Evolutionary conservation across 768 basidiomycete genomes (phyloP).

Genomic region (Boletellus emodensis): DNA sequence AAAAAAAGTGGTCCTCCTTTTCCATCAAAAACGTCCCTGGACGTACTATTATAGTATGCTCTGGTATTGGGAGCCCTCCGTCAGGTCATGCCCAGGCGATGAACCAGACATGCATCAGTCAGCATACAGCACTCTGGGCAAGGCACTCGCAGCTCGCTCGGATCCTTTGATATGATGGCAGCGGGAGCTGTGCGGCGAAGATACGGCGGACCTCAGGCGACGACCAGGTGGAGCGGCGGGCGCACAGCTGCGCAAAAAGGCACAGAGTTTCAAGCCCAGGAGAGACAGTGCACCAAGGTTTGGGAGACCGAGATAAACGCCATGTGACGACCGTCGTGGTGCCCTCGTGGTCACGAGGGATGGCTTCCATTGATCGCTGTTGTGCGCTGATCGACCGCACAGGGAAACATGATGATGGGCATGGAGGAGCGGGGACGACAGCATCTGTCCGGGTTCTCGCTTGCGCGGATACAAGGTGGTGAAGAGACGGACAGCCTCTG

Average conservation of each 20-base stretch:
- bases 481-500: constrained; percentile 8
- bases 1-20: neutral
- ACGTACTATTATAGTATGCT: constrained; percentile 1
- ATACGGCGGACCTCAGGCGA: constrained; percentile 4
- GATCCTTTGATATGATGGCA: constrained; percentile 2
- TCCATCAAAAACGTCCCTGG: neutral
- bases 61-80: neutral
- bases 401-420: neutral
- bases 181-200: constrained; percentile 12
- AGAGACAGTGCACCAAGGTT: constrained; percentile 16
- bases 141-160: constrained; percentile 1
- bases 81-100: neutral
- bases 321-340: neutral
- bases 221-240: neutral
- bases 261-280: too few relatives aligned
- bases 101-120: neutral
- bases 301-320: neutral
- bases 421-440: too few relatives aligned
- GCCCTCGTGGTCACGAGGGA: constrained; percentile 13
- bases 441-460: neutral
- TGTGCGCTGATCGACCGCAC: constrained; percentile 9
- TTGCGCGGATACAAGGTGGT: neutral
- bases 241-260: too few relatives aligned
- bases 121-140: neutral
- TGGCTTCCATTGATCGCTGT: constrained; percentile 6